Evolutionary conservation across 495 filamentous ascomycete species (phyloP).

Genomic region (Hypoxylon cercidicola): DNA sequence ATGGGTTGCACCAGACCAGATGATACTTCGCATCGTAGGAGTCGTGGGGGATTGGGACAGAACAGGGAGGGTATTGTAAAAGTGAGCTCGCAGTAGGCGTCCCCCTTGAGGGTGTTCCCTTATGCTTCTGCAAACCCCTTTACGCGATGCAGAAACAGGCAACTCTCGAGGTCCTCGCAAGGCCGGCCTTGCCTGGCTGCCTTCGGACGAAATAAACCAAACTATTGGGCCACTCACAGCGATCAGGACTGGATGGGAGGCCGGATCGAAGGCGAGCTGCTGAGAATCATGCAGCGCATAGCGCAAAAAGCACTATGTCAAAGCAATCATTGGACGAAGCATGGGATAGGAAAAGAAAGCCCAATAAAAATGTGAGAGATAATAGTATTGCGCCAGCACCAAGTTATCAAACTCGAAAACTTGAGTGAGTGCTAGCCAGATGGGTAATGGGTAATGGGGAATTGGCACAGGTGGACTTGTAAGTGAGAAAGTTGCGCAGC

Average conservation of each 20-base stretch:
- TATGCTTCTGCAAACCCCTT: constrained; percentile 32
- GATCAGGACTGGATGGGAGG: constrained; percentile 35
- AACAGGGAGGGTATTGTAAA: constrained; percentile 16
- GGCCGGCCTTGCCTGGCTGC: constrained; percentile 15
- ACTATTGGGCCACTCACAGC: constrained; percentile 42
- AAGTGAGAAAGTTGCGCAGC: neutral
- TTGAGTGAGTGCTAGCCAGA: neutral
- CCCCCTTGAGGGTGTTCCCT: constrained; percentile 18
- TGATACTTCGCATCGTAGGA: constrained; percentile 34
- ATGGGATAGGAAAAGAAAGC: constrained; percentile 21
- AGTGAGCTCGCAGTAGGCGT: constrained; percentile 15
- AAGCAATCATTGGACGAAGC: constrained; percentile 30
- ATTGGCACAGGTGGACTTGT: neutral
- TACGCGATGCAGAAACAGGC: constrained; percentile 37
- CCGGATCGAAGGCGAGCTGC: constrained; percentile 38
- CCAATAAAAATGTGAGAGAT: constrained; percentile 7
- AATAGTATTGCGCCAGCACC: constrained; percentile 24
- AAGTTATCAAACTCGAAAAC: neutral
- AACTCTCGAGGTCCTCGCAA: constrained; percentile 27
- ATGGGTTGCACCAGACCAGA: constrained; percentile 31
- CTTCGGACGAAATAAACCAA: constrained; percentile 18
- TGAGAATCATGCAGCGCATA: constrained; percentile 40
- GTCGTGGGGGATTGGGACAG: constrained; percentile 15
- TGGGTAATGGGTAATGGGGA: neutral
- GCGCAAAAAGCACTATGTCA: constrained; percentile 30